These are phyloP conservation scores for Ploettnerulaceae sp. DNA, from an alignment of 2,329 filamentous ascomycete species.

Conservation along the genomic window DNA sequence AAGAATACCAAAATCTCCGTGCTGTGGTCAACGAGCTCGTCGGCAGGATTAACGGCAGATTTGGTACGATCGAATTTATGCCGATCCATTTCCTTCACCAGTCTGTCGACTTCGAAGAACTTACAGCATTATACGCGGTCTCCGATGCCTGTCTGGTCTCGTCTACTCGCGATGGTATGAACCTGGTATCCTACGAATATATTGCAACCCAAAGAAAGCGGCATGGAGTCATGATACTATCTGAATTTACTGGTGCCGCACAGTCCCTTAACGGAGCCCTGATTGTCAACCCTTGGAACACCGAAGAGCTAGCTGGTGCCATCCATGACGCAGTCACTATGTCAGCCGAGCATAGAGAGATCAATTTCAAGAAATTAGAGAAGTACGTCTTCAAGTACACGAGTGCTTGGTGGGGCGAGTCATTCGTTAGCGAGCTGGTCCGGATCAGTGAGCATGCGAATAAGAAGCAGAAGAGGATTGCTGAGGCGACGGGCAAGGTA, in stretches of 20 bases:
- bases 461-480: slow-evolving; percentile 29
- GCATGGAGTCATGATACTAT: slow-evolving; percentile 90
- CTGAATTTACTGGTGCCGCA: slow-evolving; percentile 92
- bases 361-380: slow-evolving; percentile 87
- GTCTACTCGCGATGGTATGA: slow-evolving; percentile 98
- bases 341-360: slow-evolving; percentile 78
- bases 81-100: slow-evolving; percentile 98
- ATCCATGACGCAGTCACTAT: slow-evolving; percentile 97
- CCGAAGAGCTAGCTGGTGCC: slow-evolving; percentile 86
- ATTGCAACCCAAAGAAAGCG: slow-evolving; percentile 88
- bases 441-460: slow-evolving; percentile 33
- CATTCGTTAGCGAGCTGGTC: slow-evolving; percentile 77
- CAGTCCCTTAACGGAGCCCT: slow-evolving; percentile 90
- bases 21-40: slow-evolving; percentile 96
- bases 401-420: slow-evolving; percentile 93
- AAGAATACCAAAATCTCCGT: slow-evolving; percentile 94
- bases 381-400: slow-evolving; percentile 98
- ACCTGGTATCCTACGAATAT: slow-evolving; percentile 96
- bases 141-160: slow-evolving; percentile 91
- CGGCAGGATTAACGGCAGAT: slow-evolving; percentile 93
- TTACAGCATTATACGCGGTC: slow-evolving; percentile 87
- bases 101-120: slow-evolving; percentile 88
- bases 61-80: slow-evolving; percentile 97
- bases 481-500: slow-evolving; percentile 11
- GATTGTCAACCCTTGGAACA: slow-evolving; percentile 98